A percentile compares a stretch with the other conserved stretches of the same genome.
Conservation (phyloP, 139 green algal species). For the Pseudopediastrum boryanum region DNA sequence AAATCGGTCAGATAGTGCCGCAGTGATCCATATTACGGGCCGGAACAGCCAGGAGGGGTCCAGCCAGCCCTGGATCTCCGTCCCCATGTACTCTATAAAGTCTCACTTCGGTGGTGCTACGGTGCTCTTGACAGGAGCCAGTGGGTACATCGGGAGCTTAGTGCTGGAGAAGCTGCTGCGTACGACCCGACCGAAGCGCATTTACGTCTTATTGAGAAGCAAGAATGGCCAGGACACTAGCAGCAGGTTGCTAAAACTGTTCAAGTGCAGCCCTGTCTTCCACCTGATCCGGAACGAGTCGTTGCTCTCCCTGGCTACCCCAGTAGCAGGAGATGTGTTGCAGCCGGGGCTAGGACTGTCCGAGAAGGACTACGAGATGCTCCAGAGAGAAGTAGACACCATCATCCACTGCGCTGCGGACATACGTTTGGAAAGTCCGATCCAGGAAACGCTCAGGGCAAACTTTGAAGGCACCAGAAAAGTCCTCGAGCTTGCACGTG, state of each 20-base stretch:
- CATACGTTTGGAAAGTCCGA: slow-evolving; percentile 51
- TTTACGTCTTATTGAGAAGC: slow-evolving; percentile 45
- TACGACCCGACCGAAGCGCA: slow-evolving; percentile 29
- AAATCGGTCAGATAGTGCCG: too few species aligned
- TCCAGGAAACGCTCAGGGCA: slow-evolving; percentile 44
- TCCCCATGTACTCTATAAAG: slow-evolving; percentile 28
- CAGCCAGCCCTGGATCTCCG: too few species aligned
- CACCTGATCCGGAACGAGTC: slow-evolving; percentile 17
- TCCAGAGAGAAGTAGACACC: background rate
- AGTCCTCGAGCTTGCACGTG: slow-evolving; percentile 7
- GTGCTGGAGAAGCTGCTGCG: slow-evolving; percentile 58
- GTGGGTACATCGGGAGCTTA: slow-evolving; percentile 55
- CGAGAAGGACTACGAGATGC: background rate
- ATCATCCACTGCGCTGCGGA: slow-evolving; percentile 34
- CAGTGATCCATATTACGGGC: too few species aligned
- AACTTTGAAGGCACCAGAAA: slow-evolving; percentile 46
- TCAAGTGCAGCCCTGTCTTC: slow-evolving; percentile 4
- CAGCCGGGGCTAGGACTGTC: slow-evolving; percentile 7
- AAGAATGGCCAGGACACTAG: too few species aligned
- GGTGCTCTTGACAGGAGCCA: slow-evolving; percentile 44
- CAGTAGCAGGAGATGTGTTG: slow-evolving; percentile 17
- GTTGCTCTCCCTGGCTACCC: background rate
- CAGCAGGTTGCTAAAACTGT: too few species aligned
- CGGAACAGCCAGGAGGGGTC: too few species aligned
- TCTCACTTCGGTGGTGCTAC: slow-evolving; percentile 3